Base-by-base conservation (phyloP, 225 moss, liverwort and hornwort species). In the Antitrichia curtipendula region DNA sequence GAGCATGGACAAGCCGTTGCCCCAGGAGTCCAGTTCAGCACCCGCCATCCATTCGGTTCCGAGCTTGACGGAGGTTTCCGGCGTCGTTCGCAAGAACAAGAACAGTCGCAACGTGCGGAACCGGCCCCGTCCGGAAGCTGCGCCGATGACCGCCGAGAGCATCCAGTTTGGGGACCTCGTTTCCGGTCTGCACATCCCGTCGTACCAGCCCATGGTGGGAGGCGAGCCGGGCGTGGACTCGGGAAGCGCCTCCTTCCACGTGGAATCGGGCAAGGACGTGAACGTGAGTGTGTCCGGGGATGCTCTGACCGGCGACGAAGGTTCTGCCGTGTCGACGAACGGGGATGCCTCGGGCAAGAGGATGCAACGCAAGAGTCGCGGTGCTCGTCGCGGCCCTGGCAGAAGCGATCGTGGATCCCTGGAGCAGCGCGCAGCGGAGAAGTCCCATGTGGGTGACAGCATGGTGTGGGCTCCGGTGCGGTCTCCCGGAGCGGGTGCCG, bases 401-500 rank as follows among this genome's bases (percentile, higher is more conserved):
- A 85, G 94, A 15, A 87, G 93, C 70, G 96, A 95, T 58, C 93
- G 93, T 49, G 95, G 93, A n/a, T 95, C 93, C 25, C 91, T 94
- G 91, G 99, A 99, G 87, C 95, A 94, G 57, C 92, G 99, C 66
- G 73, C 94, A 21, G 93, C 87, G 27, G 97, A 99, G 66, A 99
- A 97, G 90, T 89, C 96, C 11, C 99, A 96, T 57, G 91, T 59
- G 18, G 87, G 86, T 12, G 99, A 99, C 60, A 94, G 95, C 70
- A 95, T 94, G 99, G 95, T 97, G 80, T 99, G 99, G 99, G 96
- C 97, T 69, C 98, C 96, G 58, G 99, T 99, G 71, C 95, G 95
- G 54, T 94, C 97, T 59, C 93, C 95, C 16, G 88, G 86, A 17
- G 91, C 86, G 13, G 88, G 85, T 32, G 91, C 84, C 66, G 81